Conservation (phyloP, 2,329 filamentous ascomycete species). For the Aspergillus proliferans region DNA sequence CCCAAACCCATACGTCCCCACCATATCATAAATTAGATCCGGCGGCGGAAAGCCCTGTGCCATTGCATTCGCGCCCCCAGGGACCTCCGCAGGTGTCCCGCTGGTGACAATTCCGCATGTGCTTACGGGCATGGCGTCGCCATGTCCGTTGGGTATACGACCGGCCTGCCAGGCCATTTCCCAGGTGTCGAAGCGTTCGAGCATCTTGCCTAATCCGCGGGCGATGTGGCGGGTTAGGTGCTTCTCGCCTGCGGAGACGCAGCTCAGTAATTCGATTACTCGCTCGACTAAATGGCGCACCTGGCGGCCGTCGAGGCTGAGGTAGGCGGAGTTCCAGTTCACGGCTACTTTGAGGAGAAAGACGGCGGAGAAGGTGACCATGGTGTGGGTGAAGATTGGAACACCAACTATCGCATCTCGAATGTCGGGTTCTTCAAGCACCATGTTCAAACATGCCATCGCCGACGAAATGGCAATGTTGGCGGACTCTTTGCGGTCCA, state of each 20-base stretch:
- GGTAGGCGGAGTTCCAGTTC: constrained; percentile 38
- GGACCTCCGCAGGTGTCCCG: constrained; percentile 22
- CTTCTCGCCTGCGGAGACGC: constrained; percentile 36
- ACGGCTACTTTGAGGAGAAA: constrained; percentile 42
- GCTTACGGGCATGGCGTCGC: background rate
- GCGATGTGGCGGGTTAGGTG: constrained; percentile 39
- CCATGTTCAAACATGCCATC: constrained; percentile 43
- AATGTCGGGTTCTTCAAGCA: constrained; percentile 44
- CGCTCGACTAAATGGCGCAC: constrained; percentile 34
- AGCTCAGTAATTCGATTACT: constrained; percentile 36
- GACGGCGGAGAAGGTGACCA: constrained; percentile 42
- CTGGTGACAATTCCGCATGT: constrained; percentile 10
- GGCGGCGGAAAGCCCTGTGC: constrained; percentile 36
- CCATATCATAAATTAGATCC: constrained; percentile 39
- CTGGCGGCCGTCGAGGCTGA: constrained; percentile 34
- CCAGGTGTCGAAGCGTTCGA: constrained; percentile 37
- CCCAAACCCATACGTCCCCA: constrained; percentile 39
- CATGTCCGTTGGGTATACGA: background rate
- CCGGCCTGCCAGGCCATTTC: constrained; percentile 26
- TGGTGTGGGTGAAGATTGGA: constrained; percentile 41
- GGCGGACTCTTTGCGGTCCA: constrained; percentile 40
- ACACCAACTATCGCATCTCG: constrained; percentile 45
- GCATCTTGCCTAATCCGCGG: constrained; percentile 36
- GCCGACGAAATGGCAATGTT: constrained; percentile 44
- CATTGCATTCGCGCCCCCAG: constrained; percentile 37